Evolutionary conservation across 345 rosid genomes (phyloP).

Genomic region (Angophora floribunda): DNA sequence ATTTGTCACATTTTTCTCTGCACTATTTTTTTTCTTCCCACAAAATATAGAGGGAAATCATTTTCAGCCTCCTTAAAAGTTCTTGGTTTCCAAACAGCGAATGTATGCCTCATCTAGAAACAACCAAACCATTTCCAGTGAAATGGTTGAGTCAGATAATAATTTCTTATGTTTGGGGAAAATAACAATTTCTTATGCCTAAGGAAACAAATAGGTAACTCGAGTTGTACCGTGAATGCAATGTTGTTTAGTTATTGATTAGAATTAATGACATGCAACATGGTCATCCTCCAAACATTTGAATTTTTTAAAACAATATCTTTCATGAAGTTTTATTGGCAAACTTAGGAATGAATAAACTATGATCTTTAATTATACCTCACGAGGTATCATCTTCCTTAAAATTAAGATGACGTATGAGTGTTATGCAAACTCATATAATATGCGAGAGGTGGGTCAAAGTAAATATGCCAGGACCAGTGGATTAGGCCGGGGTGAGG

Average conservation of each 20-base stretch:
- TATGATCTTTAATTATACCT: background rate
- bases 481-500: background rate
- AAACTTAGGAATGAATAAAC: background rate
- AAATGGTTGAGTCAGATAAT: background rate
- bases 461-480: background rate
- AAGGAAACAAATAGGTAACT: background rate
- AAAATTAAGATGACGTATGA: background rate
- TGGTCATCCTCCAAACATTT: background rate
- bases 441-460: background rate
- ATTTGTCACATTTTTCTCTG: background rate
- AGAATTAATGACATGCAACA: background rate
- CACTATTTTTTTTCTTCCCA: background rate
- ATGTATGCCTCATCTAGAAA: background rate
- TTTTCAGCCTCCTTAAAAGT: background rate
- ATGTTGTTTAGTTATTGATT: background rate
- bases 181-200: background rate
- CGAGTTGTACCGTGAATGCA: background rate
- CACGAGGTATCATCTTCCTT: background rate
- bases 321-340: background rate
- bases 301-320: background rate
- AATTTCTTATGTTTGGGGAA: background rate
- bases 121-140: background rate
- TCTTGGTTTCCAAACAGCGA: background rate
- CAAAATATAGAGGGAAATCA: background rate
- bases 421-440: background rate